Base-by-base conservation (phyloP, 2,329 filamentous ascomycete genomes). In the Westerdykella ornata region DNA sequence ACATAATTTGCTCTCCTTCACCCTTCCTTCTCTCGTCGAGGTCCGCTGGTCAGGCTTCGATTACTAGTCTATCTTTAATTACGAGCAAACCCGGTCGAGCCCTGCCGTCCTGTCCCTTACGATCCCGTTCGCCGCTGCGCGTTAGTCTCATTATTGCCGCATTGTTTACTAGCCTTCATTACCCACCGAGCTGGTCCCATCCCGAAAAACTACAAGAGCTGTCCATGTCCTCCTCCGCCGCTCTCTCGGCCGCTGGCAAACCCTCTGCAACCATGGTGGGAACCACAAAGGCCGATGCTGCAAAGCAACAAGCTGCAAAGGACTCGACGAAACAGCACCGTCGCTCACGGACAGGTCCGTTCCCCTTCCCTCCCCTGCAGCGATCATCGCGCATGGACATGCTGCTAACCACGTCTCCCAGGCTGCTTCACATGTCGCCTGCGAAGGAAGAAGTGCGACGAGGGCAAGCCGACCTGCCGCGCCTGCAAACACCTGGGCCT, bases 301-400 rank as follows among this genome's bases (percentile, higher is more conserved):
- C 70, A 48, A 74, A 72, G 54, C 56, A 62, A 17, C 30, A 56
- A 70, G 72, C 78, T 62, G 84, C 85, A 33, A 17, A 14, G 14
- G 22, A 26, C 69, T n/a, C n/a, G n/a, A 72, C 81, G 59, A 90
- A 94, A 74, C 88, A 92, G 82, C 90, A 96, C 69, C 82, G 88
- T 67, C 81, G 90, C 62, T 96, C 90, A 68, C 82, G 90, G 71
- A 94, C 88, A 80, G 89, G 89, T 95, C 77, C 62, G 84, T 45
- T 41, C 41, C 49, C 54, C 48, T 56, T n/a, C 30, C 30, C 14
- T 33, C 3, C 30, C 52, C 46, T 65, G 56, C 64, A 67, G 60
- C 59, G 58, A 57, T 63, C 48, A 9, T 48, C 49, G 47, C 56
- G 54, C 59, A 61, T 55, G 53, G 56, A 54, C 54, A 32, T 46